phyloP scores from a whole-genome alignment of 805 yeast species.

The Barnettozyma californica region DNA sequence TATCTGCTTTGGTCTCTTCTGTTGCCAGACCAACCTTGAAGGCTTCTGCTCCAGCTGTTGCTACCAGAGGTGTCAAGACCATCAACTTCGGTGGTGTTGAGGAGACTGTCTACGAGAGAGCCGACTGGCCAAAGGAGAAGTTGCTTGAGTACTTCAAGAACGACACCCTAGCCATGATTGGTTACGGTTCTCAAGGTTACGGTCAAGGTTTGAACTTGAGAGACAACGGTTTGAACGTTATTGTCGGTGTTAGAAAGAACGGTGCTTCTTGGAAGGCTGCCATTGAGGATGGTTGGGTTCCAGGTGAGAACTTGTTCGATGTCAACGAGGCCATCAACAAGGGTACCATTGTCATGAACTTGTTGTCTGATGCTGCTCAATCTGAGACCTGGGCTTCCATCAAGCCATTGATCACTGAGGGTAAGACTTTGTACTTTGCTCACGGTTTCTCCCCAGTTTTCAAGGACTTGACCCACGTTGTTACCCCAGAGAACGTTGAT shows the following conservation, averaged over 20 bases:
- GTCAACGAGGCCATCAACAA: slow-evolving; percentile 87
- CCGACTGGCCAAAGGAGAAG: slow-evolving; percentile 99
- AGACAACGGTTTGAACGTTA: slow-evolving; percentile 97
- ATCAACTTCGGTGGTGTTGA: slow-evolving; percentile 95
- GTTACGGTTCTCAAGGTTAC: slow-evolving; percentile 99
- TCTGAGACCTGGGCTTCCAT: slow-evolving; percentile 92
- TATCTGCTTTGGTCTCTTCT: slow-evolving; percentile 42
- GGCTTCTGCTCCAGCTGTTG: slow-evolving; percentile 41
- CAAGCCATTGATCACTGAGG: slow-evolving; percentile 91
- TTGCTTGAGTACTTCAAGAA: slow-evolving; percentile 93
- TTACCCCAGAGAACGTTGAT: slow-evolving; percentile 89
- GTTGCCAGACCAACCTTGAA: slow-evolving; percentile 58
- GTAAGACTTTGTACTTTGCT: slow-evolving; percentile 96
- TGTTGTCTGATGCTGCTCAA: slow-evolving; percentile 98
- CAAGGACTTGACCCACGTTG: slow-evolving; percentile 95
- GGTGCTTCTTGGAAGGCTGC: slow-evolving; percentile 99
- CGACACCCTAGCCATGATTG: slow-evolving; percentile 95
- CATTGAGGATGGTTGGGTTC: slow-evolving; percentile 99
- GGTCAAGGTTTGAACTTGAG: slow-evolving; percentile 99
- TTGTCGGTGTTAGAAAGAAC: slow-evolving; percentile 95
- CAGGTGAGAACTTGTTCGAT: slow-evolving; percentile 96
- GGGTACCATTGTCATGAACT: slow-evolving; percentile 96
- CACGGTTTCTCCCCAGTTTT: slow-evolving; percentile 99
- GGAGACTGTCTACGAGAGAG: slow-evolving; percentile 96
- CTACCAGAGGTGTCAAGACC: slow-evolving; percentile 88